A percentile compares a stretch with the other conserved stretches of the same genome.
These are phyloP conservation scores for Penicillium cinerascens DNA, from an alignment of 495 filamentous ascomycete genomes.

Conservation along the genomic window DNA sequence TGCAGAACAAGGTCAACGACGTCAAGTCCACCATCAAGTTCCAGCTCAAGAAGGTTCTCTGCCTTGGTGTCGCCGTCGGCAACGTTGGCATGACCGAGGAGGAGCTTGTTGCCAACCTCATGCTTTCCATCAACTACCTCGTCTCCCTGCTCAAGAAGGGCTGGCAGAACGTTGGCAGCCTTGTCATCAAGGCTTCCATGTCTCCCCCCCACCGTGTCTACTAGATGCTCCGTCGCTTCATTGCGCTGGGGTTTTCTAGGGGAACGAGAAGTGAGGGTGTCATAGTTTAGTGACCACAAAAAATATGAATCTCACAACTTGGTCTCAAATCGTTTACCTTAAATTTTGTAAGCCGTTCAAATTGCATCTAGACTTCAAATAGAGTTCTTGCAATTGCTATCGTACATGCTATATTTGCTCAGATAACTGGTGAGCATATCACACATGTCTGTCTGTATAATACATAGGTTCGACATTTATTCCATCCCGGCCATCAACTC, in stretches of 20 bases:
- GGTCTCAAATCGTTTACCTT: constrained; percentile 15
- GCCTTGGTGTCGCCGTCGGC: constrained; percentile 97
- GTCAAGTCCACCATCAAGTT: constrained; percentile 99
- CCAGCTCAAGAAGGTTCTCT: constrained; percentile 99
- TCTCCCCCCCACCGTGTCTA: constrained; percentile 94
- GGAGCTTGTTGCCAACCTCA: constrained; percentile 93
- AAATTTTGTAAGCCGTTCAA: neutral
- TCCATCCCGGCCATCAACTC: constrained; percentile 92
- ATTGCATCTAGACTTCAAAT: neutral
- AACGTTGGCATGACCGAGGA: constrained; percentile 97
- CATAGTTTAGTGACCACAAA: constrained; percentile 31
- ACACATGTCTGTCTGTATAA: constrained; percentile 1
- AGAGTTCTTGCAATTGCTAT: neutral
- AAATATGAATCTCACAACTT: constrained; percentile 38
- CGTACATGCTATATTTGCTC: neutral
- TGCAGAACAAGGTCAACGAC: constrained; percentile 89
- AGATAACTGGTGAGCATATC: neutral
- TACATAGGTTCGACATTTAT: constrained; percentile 26
- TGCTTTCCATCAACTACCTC: constrained; percentile 98
- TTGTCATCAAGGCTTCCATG: constrained; percentile 99
- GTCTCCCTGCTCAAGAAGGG: constrained; percentile 99
- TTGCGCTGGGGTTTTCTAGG: constrained; percentile 27
- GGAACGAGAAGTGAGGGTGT: constrained; percentile 31
- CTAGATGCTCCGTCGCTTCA: constrained; percentile 54
- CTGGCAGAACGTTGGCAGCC: constrained; percentile 99